Base-by-base conservation (phyloP, 2,329 filamentous ascomycete genomes). In the Penicillium rolfsii region DNA sequence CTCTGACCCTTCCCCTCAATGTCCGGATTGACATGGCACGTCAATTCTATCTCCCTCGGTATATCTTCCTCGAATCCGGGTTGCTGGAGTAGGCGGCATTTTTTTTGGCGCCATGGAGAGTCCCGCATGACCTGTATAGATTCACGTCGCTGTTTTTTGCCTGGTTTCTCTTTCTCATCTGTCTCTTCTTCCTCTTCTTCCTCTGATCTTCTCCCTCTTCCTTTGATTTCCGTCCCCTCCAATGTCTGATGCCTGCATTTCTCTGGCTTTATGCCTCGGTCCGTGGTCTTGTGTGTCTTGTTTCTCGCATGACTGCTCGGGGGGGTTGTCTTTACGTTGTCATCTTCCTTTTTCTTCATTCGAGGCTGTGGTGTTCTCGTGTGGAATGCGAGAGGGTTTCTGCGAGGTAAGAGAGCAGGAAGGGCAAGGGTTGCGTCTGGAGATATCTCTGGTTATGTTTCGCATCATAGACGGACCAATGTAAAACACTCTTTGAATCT, bases 391-490 rank as follows among this genome's bases (percentile, higher is more conserved):
- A 59, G 62, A 30, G 61, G 28, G 64, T 62, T 64, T 63, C 40
- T 57, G 53, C 30, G 46, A 49, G 52, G 45, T 30, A 9, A 26
- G 45, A 28, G 26, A 16, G 53, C 57, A 35, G 56, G 64, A 61
- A 63, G 64, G 66, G 68, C 67, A 70, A 36, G 70, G 73, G 70
- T 67, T 66, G 65, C 63, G 61, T 65, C 61, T 64, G 63, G 59
- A 65, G 68, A 65, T 69, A 68, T 62, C 61, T 68, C 65, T 71
- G 70, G 64, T 69, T 69, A 60, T 69, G 68, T 70, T 71, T 73
- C 62, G 69, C 73, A 74, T 74, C 68, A 75, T 76, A 76, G 73
- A 76, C 68, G 71, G 71, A 71, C 67, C 69, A 75, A 75, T 76
- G 74, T 75, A 75, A 75, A 75, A 74, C 70, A 74, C 48, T 59